Evolutionary conservation across 2,329 filamentous ascomycete genomes (phyloP), one percentile per base, ranked within the genome.

Genomic region (Arachnomyces sp.): DNA sequence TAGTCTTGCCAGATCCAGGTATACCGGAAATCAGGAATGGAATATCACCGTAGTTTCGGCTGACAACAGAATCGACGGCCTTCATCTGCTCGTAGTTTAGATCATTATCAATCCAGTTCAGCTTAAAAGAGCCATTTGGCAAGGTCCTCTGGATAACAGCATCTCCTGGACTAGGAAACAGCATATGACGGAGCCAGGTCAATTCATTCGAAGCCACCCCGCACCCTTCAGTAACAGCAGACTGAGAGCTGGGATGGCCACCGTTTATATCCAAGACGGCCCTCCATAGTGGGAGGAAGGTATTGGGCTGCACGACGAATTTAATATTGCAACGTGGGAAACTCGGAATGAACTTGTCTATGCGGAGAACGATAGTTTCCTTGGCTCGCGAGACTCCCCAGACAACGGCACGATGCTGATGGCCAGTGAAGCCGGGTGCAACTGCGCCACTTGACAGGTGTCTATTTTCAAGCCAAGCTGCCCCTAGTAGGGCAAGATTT

Each of bases 1-100:
- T 72, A 7, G 70, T 73, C 49, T 73, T 73, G 0, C 70, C 70
- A 5, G 69, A 72, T n/a, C 70, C 70, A 8, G 70, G 69, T 7
- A 70, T 69, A 0, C 70, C 70, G 6, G 62, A 65, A 13, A 73
- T 67, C 7, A 72, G 55, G 45, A 66, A 72, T 2, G 69, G 68
- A 5, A 72, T 46, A 11, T 49, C 54, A 4, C 70, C 70, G 51
- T 68, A 72, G 11, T 64, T 54, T 29, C 58, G 50, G 9, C 49
- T 49, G 18, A 64, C 54, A 2, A 71, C 52, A 7, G 64, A 61
- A 28, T 67, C 59, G 5, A 72, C 62, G 1, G 66, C 67, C 48
- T 65, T 65, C 39, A 63, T 51, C 49, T 73, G 70, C 48, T 73
- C 70, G 47, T 65, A 69, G 43, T 73, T 72, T 11, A 72, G 50